phyloP scores from a whole-genome alignment of 1,284 basidiomycete genomes.

The Tilletiopsis washingtonensis region DNA sequence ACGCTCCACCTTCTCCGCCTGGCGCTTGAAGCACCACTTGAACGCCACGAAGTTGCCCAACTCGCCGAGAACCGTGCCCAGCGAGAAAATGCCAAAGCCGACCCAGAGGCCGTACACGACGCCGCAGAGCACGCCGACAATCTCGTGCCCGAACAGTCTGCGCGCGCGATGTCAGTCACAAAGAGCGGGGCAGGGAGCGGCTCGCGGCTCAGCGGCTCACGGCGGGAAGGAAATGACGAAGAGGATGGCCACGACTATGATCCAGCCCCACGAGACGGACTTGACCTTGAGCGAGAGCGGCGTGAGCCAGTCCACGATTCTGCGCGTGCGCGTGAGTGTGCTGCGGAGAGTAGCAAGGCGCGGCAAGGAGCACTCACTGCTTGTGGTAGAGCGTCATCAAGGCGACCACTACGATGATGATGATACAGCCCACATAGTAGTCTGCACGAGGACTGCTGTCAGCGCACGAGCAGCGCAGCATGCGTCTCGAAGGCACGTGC shows the following conservation, averaged over 20 bases:
- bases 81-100: constrained; percentile 33
- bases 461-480: no score
- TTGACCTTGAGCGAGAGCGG: constrained; percentile 62
- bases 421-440: constrained; percentile 50
- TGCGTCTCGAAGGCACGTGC: no score
- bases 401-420: constrained; percentile 52
- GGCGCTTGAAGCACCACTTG: constrained; percentile 58
- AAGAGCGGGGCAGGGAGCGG: constrained; percentile 7
- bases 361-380: no score
- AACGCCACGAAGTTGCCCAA: constrained; percentile 52
- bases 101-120: constrained; percentile 53
- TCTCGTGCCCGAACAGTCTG: constrained; percentile 71
- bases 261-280: constrained; percentile 58
- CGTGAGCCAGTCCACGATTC: constrained; percentile 62
- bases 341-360: constrained; percentile 37
- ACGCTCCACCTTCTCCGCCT: constrained; percentile 64
- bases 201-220: no score
- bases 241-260: constrained; percentile 71
- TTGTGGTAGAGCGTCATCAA: constrained; percentile 58
- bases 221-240: constrained; percentile 55
- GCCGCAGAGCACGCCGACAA: constrained; percentile 66
- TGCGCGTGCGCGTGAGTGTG: no score
- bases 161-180: no score
- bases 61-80: constrained; percentile 39
- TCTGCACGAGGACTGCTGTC: constrained; percentile 47